These are phyloP conservation scores for Tolypocladium inflatum DNA, from an alignment of 2,329 filamentous ascomycete genomes.

Conservation along the genomic window DNA sequence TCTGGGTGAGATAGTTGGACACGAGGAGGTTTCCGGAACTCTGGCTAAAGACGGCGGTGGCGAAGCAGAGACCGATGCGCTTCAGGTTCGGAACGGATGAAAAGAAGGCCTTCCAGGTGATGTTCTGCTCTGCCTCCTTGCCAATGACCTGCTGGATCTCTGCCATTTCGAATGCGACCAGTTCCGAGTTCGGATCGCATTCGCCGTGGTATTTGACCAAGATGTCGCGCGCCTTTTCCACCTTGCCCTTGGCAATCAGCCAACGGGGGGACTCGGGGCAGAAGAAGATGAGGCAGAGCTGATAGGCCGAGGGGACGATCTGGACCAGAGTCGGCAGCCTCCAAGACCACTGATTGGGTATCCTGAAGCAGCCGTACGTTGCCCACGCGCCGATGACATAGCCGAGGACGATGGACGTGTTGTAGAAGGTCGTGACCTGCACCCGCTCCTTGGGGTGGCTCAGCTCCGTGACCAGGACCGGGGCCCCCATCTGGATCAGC, in stretches of 20 bases:
- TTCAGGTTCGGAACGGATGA: conserved; percentile 27
- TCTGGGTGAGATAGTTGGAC: conserved; percentile 30
- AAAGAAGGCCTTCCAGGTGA: conserved; percentile 32
- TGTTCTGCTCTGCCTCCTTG: conserved; percentile 18
- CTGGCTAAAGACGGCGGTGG: conserved; percentile 29
- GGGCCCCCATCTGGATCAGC: conserved; percentile 30
- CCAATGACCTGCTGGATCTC: conserved; percentile 39
- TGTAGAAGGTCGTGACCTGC: conserved; percentile 27
- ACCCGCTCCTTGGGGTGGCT: conserved; percentile 30
- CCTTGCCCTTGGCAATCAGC: conserved; percentile 40
- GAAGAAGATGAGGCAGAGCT: conserved; percentile 36
- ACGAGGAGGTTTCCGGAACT: conserved; percentile 31
- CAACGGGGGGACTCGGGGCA: conserved; percentile 53
- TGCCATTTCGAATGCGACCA: conserved; percentile 36
- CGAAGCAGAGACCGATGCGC: conserved; percentile 28
- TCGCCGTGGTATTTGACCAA: conserved; percentile 44
- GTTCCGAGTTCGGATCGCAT: conserved; percentile 28
- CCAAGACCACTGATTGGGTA: conserved; percentile 34
- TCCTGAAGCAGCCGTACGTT: conserved; percentile 21
- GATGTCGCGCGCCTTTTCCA: conserved; percentile 38
- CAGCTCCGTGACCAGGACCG: conserved; percentile 32
- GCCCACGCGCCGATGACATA: conserved; percentile 28
- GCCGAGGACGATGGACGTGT: conserved; percentile 29
- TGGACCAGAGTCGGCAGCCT: conserved; percentile 44
- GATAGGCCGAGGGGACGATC: conserved; percentile 29